These are phyloP conservation scores for Rachicladosporium sp. DNA, from an alignment of 2,329 filamentous ascomycete genomes.

Conservation along the genomic window DNA sequence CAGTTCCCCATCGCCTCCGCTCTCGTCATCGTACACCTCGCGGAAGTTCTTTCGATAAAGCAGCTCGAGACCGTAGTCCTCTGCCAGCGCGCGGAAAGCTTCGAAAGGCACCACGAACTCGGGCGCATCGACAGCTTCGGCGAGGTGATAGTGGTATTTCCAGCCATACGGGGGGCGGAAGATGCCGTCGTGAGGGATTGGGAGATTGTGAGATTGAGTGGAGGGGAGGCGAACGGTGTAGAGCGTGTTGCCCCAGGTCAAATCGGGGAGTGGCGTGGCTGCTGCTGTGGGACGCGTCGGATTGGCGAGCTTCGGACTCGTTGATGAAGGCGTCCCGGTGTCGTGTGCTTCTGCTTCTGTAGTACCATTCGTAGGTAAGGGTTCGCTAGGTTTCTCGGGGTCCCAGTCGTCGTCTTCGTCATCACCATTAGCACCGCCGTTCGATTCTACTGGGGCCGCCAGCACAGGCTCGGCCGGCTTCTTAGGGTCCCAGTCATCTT, in stretches of 20 bases:
- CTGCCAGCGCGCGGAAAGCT: conserved; percentile 85
- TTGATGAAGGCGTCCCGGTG: conserved; percentile 28
- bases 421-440: conserved; percentile 15
- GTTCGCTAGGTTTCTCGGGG: conserved; percentile 34
- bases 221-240: conserved; percentile 84
- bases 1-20: conserved; percentile 60
- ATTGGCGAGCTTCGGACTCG: conserved; percentile 14
- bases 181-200: conserved; percentile 61
- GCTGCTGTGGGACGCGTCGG: conserved; percentile 16
- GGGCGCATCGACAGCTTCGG: conserved; percentile 91
- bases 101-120: conserved; percentile 99
- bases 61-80: conserved; percentile 92
- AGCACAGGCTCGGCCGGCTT: conserved; percentile 33
- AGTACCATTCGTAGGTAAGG: conserved; percentile 16
- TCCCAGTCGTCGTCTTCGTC: conserved; percentile 23
- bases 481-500: conserved; percentile 26
- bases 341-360: conserved; percentile 14
- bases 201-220: conserved; percentile 39
- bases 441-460: conserved; percentile 27
- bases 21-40: conserved; percentile 86
- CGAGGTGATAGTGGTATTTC: conserved; percentile 95
- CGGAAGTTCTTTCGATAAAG: conserved; percentile 85
- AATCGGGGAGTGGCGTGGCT: conserved; percentile 16
- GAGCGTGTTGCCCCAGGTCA: conserved; percentile 86
- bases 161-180: conserved; percentile 93